Conservation (phyloP, 495 filamentous ascomycete genomes). For the Aspergillus carlsbadensis region DNA sequence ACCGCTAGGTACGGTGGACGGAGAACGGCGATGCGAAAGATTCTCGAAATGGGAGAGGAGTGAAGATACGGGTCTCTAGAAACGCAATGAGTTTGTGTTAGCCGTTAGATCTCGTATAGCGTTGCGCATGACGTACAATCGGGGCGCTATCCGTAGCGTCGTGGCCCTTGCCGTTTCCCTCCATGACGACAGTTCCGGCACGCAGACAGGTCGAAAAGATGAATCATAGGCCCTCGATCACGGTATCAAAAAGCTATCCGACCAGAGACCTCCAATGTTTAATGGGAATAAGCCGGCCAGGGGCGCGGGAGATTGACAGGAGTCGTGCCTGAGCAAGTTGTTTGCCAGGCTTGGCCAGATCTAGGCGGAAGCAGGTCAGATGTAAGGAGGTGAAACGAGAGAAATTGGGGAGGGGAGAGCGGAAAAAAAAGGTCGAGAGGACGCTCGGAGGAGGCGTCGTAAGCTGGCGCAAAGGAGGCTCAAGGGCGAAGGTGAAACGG, state of each 20-base stretch:
- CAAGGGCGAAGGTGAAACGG: neutral
- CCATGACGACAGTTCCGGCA: constrained; percentile 38
- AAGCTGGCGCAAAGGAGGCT: neutral
- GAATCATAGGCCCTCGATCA: constrained; percentile 34
- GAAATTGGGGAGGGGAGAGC: neutral
- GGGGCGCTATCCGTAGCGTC: constrained; percentile 46
- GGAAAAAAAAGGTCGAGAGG: neutral
- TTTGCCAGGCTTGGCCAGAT: neutral
- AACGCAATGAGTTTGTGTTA: constrained; percentile 9
- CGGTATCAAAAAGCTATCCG: neutral
- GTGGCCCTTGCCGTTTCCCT: constrained; percentile 33
- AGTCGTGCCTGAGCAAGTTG: neutral
- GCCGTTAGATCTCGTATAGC: neutral
- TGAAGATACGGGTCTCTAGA: constrained; percentile 79
- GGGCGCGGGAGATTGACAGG: constrained; percentile 1
- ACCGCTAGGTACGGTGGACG: constrained; percentile 29
- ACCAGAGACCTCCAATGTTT: neutral
- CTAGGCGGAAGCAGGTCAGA: neutral
- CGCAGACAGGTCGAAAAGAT: constrained; percentile 20
- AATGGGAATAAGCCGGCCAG: neutral
- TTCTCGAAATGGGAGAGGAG: constrained; percentile 91
- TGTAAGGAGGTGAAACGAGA: neutral
- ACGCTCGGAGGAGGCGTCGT: neutral
- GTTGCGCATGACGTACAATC: constrained; percentile 41
- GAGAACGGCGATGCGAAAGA: constrained; percentile 57